phyloP scores from a whole-genome alignment of 345 rosid genomes.

The Pistacia atlantica region DNA sequence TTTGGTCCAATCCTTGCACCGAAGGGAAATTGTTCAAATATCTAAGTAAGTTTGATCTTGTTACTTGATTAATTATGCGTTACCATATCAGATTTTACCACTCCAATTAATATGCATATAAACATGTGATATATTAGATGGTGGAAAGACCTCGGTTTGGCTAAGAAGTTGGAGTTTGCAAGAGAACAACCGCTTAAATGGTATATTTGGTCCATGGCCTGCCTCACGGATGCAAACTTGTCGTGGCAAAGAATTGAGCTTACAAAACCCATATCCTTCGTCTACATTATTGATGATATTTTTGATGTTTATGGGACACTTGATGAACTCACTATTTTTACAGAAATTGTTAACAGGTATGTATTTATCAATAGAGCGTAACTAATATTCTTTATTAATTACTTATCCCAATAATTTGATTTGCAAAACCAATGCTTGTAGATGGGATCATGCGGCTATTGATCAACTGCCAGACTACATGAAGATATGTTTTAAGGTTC shows the following conservation, averaged over 20 bases:
- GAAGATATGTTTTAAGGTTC: constrained; percentile 49
- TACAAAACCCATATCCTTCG: constrained; percentile 53
- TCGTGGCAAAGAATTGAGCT: constrained; percentile 49
- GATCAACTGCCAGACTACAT: constrained; percentile 40
- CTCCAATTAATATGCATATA: neutral
- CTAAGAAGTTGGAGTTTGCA: constrained; percentile 42
- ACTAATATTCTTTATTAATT: too few relatives aligned
- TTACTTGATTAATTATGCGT: neutral
- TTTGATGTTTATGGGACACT: constrained; percentile 49
- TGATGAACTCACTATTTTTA: constrained; percentile 51
- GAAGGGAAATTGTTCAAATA: constrained; percentile 30
- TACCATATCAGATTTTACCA: neutral
- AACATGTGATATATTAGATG: constrained; percentile 38
- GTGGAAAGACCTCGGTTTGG: constrained; percentile 58
- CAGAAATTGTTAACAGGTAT: constrained; percentile 46
- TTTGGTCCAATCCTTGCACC: too few relatives aligned
- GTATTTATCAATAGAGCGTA: neutral
- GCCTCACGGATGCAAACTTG: constrained; percentile 47
- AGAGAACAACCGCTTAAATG: constrained; percentile 62
- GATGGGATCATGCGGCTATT: constrained; percentile 43
- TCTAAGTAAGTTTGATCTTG: constrained; percentile 29
- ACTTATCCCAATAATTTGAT: neutral
- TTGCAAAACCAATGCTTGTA: constrained; percentile 1
- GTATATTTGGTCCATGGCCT: constrained; percentile 50
- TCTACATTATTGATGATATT: constrained; percentile 59